phyloP scores from a whole-genome alignment of 2,329 filamentous ascomycete genomes.

The Calonectria ilicicola region DNA sequence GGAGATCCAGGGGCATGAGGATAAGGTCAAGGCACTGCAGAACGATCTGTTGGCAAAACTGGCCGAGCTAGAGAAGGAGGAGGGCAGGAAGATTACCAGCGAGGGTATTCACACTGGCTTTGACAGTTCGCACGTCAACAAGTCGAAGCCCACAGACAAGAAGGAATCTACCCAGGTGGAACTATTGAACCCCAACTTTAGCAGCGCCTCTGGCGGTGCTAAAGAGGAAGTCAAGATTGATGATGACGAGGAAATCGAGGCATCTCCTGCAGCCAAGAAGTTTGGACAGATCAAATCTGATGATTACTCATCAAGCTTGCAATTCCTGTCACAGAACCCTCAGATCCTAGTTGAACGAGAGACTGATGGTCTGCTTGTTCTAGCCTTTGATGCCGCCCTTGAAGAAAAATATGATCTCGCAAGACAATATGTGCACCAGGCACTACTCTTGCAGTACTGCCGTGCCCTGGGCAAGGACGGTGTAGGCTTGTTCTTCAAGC shows the following conservation, averaged over 20 bases:
- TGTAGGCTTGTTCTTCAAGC: constrained; percentile 94
- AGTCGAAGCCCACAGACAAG: constrained; percentile 61
- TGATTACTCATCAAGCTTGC: constrained; percentile 79
- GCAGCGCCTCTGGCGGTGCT: constrained; percentile 20
- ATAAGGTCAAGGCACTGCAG: constrained; percentile 83
- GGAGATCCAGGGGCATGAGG: constrained; percentile 81
- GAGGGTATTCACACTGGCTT: constrained; percentile 91
- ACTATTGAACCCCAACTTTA: constrained; percentile 77
- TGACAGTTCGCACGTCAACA: constrained; percentile 84
- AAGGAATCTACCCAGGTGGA: constrained; percentile 70
- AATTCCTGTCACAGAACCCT: constrained; percentile 84
- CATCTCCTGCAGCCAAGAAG: constrained; percentile 80
- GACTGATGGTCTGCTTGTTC: constrained; percentile 89
- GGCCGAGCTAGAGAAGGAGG: constrained; percentile 85
- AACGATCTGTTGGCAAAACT: constrained; percentile 80
- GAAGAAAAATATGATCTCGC: constrained; percentile 81
- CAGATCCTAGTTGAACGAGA: constrained; percentile 85
- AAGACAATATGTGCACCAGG: constrained; percentile 92
- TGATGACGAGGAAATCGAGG: constrained; percentile 79
- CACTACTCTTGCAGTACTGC: constrained; percentile 93
- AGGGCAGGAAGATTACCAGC: constrained; percentile 92
- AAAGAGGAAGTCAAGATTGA: constrained; percentile 49
- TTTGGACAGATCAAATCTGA: constrained; percentile 83
- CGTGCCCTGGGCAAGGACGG: constrained; percentile 89
- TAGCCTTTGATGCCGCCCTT: constrained; percentile 91